These are phyloP conservation scores for Phytophthora multivora DNA, from an alignment of 352 stramenopile species.

Conservation along the genomic window DNA sequence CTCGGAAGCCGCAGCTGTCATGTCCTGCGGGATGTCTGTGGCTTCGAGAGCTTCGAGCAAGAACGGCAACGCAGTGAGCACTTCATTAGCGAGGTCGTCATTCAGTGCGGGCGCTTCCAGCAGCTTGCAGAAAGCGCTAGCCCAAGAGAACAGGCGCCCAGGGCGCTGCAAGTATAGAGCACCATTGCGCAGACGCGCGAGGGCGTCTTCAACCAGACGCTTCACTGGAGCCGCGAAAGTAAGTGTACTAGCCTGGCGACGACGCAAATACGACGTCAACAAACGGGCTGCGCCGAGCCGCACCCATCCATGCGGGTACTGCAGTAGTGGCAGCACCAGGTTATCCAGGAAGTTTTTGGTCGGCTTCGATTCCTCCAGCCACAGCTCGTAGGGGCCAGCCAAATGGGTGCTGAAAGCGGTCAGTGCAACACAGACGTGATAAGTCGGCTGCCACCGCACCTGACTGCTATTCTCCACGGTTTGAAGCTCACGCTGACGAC, in stretches of 20 bases:
- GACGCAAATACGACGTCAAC: slow-evolving; percentile 70
- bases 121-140: slow-evolving; percentile 67
- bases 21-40: slow-evolving; percentile 68
- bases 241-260: slow-evolving; percentile 56
- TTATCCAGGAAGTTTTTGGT: slow-evolving; percentile 47
- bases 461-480: slow-evolving; percentile 45
- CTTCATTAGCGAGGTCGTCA: slow-evolving; percentile 56
- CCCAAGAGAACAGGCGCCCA: slow-evolving; percentile 64
- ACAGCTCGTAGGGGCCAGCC: slow-evolving; percentile 61
- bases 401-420: slow-evolving; percentile 73
- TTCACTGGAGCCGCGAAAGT: slow-evolving; percentile 34
- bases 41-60: slow-evolving; percentile 60
- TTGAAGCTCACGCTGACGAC: slow-evolving; percentile 43
- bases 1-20: slow-evolving; percentile 33
- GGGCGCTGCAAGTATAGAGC: slow-evolving; percentile 57
- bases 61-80: slow-evolving; percentile 65
- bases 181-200: slow-evolving; percentile 35
- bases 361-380: slow-evolving; percentile 41
- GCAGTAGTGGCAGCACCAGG: slow-evolving; percentile 58
- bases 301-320: slow-evolving; percentile 82
- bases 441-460: slow-evolving; percentile 68
- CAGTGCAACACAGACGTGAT: slow-evolving; percentile 68
- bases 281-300: slow-evolving; percentile 61
- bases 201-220: slow-evolving; percentile 23
- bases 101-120: slow-evolving; percentile 65